A percentile compares a stretch with the other conserved stretches of the same genome.
Evolutionary conservation across 176 grass and related monocot genomes (phyloP).

Genomic region (Aegilops umbellulata): DNA sequence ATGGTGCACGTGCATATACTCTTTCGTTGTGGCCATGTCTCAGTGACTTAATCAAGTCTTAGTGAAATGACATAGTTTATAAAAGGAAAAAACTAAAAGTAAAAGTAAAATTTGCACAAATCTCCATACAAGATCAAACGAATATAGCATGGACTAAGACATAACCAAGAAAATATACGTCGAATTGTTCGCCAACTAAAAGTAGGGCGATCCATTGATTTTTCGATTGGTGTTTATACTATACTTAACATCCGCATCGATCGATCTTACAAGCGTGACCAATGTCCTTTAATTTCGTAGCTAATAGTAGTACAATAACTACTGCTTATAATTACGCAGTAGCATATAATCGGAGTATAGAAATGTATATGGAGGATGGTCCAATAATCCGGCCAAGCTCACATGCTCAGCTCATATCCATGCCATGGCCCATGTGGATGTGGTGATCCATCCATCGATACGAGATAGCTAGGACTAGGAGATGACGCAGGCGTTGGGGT

Average conservation of each 20-base stretch:
- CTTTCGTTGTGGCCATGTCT: no score
- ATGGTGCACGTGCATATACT: no score
- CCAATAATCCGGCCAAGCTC: neutral
- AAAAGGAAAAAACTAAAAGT: no score
- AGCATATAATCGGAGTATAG: neutral
- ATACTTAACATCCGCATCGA: neutral
- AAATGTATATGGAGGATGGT: neutral
- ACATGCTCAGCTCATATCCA: neutral
- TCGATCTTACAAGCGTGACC: neutral
- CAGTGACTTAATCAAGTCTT: no score
- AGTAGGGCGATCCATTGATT: neutral
- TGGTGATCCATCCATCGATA: neutral
- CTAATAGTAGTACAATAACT: neutral
- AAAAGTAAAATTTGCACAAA: no score
- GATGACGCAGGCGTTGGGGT: slow-evolving; percentile 82
- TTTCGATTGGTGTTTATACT: neutral
- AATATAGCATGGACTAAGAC: no score
- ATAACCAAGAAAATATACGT: no score
- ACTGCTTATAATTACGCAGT: neutral
- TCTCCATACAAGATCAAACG: no score
- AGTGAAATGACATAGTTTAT: no score
- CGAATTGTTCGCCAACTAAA: no score
- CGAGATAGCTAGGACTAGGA: slow-evolving; percentile 25
- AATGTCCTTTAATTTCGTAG: neutral
- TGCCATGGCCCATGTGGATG: neutral